These are phyloP conservation scores for Juncus inflexus DNA, from an alignment of 176 grass and related monocot species.

Conservation along the genomic window DNA sequence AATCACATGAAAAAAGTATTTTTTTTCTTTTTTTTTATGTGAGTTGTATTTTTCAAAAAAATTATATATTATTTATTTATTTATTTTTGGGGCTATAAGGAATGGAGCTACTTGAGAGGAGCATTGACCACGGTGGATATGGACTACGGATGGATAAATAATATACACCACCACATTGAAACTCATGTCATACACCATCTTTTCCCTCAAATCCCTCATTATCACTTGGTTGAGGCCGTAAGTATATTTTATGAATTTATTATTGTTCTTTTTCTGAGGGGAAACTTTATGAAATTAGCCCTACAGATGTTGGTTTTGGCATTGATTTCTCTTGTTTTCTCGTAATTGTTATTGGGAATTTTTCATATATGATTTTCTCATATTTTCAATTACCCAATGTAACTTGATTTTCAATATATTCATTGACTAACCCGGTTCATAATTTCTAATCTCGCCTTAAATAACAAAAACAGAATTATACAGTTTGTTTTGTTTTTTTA, in stretches of 20 bases:
- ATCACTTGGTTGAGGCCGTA: constrained; percentile 80
- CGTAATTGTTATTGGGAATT: background rate
- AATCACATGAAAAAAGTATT: background rate
- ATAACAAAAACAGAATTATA: no score
- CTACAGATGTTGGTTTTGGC: no score
- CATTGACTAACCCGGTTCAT: no score
- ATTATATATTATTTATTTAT: background rate
- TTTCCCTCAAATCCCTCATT: constrained; percentile 93
- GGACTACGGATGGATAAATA: constrained; percentile 97
- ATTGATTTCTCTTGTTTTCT: no score
- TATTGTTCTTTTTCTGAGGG: no score
- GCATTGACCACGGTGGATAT: constrained; percentile 73
- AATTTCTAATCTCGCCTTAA: no score
- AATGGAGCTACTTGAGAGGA: constrained; percentile 92
- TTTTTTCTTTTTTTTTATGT: no score
- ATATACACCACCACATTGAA: constrained; percentile 88
- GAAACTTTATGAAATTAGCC: no score
- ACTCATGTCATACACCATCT: constrained; percentile 97
- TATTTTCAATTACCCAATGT: no score
- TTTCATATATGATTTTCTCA: background rate
- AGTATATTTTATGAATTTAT: constrained; percentile 23
- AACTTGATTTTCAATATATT: no score
- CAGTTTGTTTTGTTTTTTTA: no score
- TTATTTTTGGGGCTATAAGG: constrained; percentile 27
- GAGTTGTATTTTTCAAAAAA: background rate